Conservation (phyloP, 345 rosid species). For the Laguncularia racemosa region DNA sequence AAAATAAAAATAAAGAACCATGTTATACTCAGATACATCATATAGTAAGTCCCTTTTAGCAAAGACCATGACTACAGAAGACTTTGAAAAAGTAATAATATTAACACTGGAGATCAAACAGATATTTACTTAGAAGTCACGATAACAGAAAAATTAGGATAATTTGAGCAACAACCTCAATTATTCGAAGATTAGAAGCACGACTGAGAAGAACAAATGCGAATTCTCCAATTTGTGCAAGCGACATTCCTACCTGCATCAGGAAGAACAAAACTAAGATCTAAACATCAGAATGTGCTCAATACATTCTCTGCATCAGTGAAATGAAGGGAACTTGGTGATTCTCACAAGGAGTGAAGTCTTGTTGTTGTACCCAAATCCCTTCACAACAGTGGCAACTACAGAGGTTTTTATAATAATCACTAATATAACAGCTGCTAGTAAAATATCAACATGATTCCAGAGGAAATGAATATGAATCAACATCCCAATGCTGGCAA, state of each 20-base stretch:
- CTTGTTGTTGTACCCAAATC: conserved; percentile 86
- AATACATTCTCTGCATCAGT: neutral
- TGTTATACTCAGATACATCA: too few species aligned
- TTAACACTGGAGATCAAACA: too few species aligned
- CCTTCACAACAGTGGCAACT: conserved; percentile 62
- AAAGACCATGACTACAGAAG: too few species aligned
- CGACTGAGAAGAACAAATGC: conserved; percentile 96
- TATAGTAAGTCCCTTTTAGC: too few species aligned
- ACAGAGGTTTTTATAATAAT: conserved; percentile 65
- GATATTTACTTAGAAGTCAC: too few species aligned
- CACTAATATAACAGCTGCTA: conserved; percentile 79
- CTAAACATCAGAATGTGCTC: conserved; percentile 1
- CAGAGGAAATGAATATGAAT: conserved; percentile 87
- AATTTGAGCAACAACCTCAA: conserved; percentile 53
- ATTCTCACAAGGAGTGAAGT: conserved; percentile 74
- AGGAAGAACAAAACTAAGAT: conserved; percentile 14
- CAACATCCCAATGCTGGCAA: conserved; percentile 91
- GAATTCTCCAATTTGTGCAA: conserved; percentile 97
- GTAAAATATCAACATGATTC: conserved; percentile 83
- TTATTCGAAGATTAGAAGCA: conserved; percentile 92
- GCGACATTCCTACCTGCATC: conserved; percentile 80
- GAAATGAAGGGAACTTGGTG: neutral
- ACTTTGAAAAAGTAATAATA: too few species aligned
- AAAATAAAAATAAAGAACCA: too few species aligned
- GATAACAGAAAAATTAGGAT: too few species aligned